These are phyloP conservation scores for Penicillium coprophilum DNA, from an alignment of 495 filamentous ascomycete genomes.

Conservation along the genomic window DNA sequence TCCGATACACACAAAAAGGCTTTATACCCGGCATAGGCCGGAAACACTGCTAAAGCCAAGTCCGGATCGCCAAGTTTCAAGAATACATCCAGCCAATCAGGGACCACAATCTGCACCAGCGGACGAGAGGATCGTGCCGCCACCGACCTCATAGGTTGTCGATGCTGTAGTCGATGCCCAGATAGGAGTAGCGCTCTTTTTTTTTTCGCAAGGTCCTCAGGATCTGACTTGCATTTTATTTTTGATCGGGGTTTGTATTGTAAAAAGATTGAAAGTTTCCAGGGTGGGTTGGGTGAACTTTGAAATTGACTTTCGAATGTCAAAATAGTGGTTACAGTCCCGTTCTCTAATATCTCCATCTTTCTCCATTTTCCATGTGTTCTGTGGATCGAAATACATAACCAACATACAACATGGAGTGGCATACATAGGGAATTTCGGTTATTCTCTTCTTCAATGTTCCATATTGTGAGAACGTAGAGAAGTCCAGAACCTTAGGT, in stretches of 20 bases:
- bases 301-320: conserved; percentile 6
- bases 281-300: no score
- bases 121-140: conserved; percentile 26
- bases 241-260: neutral
- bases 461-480: no score
- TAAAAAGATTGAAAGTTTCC: neutral
- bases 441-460: neutral
- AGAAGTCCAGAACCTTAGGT: no score
- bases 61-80: conserved; percentile 37
- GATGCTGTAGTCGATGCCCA: conserved; percentile 14
- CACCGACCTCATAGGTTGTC: conserved; percentile 31
- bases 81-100: conserved; percentile 22
- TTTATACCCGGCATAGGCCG: conserved; percentile 24
- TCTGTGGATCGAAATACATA: no score
- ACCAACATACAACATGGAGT: no score
- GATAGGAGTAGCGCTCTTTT: conserved; percentile 3
- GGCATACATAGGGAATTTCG: no score
- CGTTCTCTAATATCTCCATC: conserved; percentile 2
- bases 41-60: conserved; percentile 29
- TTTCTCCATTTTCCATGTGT: conserved; percentile 10
- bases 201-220: conserved; percentile 19
- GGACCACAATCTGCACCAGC: neutral
- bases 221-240: conserved; percentile 8
- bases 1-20: conserved; percentile 5
- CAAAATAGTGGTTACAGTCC: neutral